These are phyloP conservation scores for Dissophora globulifera DNA, from an alignment of 192 early-diverging fungal species.

Conservation along the genomic window DNA sequence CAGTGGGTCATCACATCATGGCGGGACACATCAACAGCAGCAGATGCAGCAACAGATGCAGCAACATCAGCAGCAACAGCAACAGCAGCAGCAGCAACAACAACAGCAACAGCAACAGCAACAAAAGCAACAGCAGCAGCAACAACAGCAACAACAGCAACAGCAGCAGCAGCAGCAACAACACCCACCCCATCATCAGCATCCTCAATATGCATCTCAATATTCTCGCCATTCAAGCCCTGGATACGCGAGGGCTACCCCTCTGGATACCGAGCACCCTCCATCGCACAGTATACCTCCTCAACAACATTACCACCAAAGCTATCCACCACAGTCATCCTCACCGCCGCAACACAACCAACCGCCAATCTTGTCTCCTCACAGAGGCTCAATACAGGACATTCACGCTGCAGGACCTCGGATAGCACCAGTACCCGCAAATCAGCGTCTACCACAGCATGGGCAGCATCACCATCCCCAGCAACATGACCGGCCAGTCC, in stretches of 20 bases:
- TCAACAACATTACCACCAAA: constrained; percentile 20
- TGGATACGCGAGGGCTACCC: constrained; percentile 15
- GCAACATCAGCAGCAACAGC: constrained; percentile 19
- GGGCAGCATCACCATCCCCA: constrained; percentile 12
- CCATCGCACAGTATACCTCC: constrained; percentile 5
- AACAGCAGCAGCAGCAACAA: constrained; percentile 18
- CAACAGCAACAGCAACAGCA: constrained; percentile 20
- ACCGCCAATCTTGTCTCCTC: constrained; percentile 10
- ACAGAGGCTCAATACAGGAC: constrained; percentile 25
- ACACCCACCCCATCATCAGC: constrained; percentile 16
- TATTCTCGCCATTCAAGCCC: constrained; percentile 22
- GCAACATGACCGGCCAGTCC: constrained; percentile 9
- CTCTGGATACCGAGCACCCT: constrained; percentile 15
- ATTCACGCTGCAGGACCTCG: constrained; percentile 15
- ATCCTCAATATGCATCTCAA: constrained; percentile 17
- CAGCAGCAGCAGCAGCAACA: constrained; percentile 26
- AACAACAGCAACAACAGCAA: constrained; percentile 25
- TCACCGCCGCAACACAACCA: constrained; percentile 21
- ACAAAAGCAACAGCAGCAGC: constrained; percentile 18
- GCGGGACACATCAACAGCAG: constrained; percentile 14
- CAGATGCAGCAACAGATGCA: constrained; percentile 12
- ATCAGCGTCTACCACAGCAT: constrained; percentile 19
- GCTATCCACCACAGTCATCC: constrained; percentile 9
- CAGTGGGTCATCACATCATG: constrained; percentile 7
- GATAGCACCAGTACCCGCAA: neutral